These are phyloP conservation scores for Dothiorella sarmentorum DNA, from an alignment of 2,329 filamentous ascomycete genomes.

Conservation along the genomic window DNA sequence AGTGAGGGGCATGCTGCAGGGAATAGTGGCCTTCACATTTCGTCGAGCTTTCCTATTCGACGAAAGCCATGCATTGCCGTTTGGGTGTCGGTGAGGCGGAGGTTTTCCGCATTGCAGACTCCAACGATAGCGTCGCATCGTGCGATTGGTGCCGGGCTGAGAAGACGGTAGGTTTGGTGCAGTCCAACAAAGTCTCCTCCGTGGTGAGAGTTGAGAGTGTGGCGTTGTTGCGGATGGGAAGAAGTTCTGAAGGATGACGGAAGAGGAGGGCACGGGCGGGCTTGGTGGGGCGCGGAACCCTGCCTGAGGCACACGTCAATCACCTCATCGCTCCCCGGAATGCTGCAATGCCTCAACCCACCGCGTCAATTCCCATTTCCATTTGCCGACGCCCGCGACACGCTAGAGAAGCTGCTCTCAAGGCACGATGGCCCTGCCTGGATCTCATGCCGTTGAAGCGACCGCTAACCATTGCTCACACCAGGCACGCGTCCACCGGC, in stretches of 20 bases:
- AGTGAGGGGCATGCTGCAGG: background rate
- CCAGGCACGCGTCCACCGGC: background rate
- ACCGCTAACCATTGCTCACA: background rate
- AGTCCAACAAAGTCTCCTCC: too few relatives aligned
- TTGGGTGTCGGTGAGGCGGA: background rate
- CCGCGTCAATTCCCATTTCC: background rate
- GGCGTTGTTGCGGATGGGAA: background rate
- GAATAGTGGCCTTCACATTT: background rate
- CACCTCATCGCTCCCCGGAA: slow-evolving; percentile 7
- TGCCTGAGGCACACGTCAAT: too few relatives aligned
- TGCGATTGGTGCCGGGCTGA: background rate
- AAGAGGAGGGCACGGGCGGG: background rate
- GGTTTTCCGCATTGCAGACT: background rate
- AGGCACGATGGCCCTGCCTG: background rate
- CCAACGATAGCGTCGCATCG: background rate
- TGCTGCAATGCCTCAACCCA: slow-evolving; percentile 4
- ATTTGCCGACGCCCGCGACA: background rate
- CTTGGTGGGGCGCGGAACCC: too few relatives aligned
- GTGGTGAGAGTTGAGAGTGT: too few relatives aligned
- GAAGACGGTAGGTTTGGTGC: too few relatives aligned
- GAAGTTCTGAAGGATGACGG: background rate
- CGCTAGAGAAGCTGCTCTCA: background rate
- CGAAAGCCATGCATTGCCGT: background rate
- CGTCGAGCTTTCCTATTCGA: background rate
- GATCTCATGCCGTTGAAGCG: background rate